Conservation (phyloP, 2,329 filamentous ascomycete genomes). For the Sordariomycetes sp. region DNA sequence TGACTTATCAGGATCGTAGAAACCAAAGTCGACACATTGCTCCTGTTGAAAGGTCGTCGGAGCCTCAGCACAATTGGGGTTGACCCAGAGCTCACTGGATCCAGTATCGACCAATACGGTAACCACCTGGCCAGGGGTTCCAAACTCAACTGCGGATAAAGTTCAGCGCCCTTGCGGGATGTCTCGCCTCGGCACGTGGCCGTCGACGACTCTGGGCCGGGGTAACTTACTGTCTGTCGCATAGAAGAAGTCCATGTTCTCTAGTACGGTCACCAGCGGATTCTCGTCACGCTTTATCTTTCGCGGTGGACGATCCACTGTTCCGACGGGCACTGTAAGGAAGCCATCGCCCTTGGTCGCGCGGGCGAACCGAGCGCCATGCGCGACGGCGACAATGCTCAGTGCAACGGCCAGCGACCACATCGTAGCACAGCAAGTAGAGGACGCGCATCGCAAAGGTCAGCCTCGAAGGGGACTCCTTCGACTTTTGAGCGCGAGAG, state of each 20-base stretch:
- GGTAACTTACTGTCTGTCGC: slow-evolving; percentile 25
- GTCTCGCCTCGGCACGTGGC: too few relatives aligned
- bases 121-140: slow-evolving; percentile 30
- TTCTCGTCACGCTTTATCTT: slow-evolving; percentile 13
- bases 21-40: slow-evolving; percentile 30
- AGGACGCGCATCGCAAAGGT: too few relatives aligned
- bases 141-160: slow-evolving; percentile 28
- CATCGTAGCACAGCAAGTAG: slow-evolving; percentile 4
- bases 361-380: slow-evolving; percentile 13
- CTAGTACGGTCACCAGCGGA: slow-evolving; percentile 18
- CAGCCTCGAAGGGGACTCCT: too few relatives aligned
- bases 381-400: slow-evolving; percentile 4
- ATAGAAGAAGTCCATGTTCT: slow-evolving; percentile 29
- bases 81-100: slow-evolving; percentile 46
- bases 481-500: too few relatives aligned
- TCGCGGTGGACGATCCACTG: slow-evolving; percentile 15
- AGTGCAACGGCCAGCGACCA: slow-evolving; percentile 1
- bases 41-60: slow-evolving; percentile 19
- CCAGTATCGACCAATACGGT: slow-evolving; percentile 41
- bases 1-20: slow-evolving; percentile 33
- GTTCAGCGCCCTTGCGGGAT: too few relatives aligned
- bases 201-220: too few relatives aligned
- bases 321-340: slow-evolving; percentile 24
- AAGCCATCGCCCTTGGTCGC: slow-evolving; percentile 24
- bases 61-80: slow-evolving; percentile 35